These are phyloP conservation scores for Jacaranda mimosifolia DNA, from an alignment of 257 asterid genomes.

Conservation along the genomic window DNA sequence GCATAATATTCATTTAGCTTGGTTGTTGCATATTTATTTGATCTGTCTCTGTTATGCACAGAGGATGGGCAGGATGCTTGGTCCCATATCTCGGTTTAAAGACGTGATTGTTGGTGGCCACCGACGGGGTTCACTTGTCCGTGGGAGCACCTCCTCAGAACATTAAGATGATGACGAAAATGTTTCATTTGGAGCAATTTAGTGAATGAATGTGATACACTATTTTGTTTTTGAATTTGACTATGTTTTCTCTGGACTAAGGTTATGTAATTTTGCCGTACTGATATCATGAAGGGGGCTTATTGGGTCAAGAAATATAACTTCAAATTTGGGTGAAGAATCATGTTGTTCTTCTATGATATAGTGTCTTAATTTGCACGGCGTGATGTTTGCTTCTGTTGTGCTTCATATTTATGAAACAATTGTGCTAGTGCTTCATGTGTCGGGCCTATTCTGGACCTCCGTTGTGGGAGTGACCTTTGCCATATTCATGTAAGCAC, in stretches of 20 bases:
- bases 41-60: slow-evolving; percentile 35
- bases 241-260: slow-evolving; percentile 14
- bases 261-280: slow-evolving; percentile 1
- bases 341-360: slow-evolving; percentile 1
- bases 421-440: neutral
- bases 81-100: slow-evolving; percentile 70
- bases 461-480: neutral
- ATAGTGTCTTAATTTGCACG: neutral
- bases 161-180: slow-evolving; percentile 48
- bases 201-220: slow-evolving; percentile 28
- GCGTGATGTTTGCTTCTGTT: neutral
- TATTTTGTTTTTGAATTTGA: slow-evolving; percentile 28
- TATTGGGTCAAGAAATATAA: neutral
- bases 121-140: slow-evolving; percentile 51
- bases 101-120: slow-evolving; percentile 63
- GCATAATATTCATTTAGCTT: neutral
- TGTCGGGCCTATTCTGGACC: neutral
- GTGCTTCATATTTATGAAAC: neutral
- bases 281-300: slow-evolving; percentile 10
- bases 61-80: slow-evolving; percentile 62
- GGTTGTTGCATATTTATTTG: neutral
- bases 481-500: neutral
- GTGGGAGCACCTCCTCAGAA: slow-evolving; percentile 50
- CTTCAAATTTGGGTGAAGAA: slow-evolving; percentile 20
- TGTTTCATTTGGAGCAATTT: slow-evolving; percentile 1